These are phyloP conservation scores for Dipteronia sinensis DNA, from an alignment of 345 rosid species.

Conservation along the genomic window DNA sequence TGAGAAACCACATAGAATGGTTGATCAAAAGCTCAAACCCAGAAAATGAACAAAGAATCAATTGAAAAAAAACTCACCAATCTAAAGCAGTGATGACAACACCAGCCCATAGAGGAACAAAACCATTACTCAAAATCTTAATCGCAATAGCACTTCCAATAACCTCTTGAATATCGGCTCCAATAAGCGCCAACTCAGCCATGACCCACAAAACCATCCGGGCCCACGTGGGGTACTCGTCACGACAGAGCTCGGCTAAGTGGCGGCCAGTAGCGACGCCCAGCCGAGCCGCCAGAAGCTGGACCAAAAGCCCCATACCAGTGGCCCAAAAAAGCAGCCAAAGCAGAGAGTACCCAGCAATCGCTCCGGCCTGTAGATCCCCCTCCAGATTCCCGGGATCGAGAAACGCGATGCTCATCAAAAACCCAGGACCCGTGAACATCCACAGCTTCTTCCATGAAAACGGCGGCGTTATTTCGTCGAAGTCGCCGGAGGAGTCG, in stretches of 20 bases:
- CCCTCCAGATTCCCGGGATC: constrained; percentile 98
- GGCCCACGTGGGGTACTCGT: constrained; percentile 92
- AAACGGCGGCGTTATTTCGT: constrained; percentile 56
- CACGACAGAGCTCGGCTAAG: constrained; percentile 90
- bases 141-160: constrained; percentile 95
- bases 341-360: constrained; percentile 89
- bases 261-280: constrained; percentile 94
- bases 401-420: constrained; percentile 92
- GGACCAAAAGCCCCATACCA: constrained; percentile 89
- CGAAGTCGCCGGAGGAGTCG: constrained; percentile 29
- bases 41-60: not conserved
- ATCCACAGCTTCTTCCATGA: constrained; percentile 95
- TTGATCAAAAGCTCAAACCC: no score
- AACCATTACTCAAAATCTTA: constrained; percentile 76
- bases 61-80: constrained; percentile 47
- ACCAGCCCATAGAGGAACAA: constrained; percentile 87
- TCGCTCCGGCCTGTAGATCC: constrained; percentile 91
- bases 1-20: no score
- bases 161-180: constrained; percentile 94
- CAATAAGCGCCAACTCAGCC: constrained; percentile 91
- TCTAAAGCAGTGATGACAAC: constrained; percentile 87
- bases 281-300: constrained; percentile 82
- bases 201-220: constrained; percentile 74
- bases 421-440: constrained; percentile 91
- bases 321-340: constrained; percentile 97